Evolutionary conservation across 257 asterid genomes (phyloP), one percentile per base, ranked within the genome.

Genomic region (Eustoma russellianum): DNA sequence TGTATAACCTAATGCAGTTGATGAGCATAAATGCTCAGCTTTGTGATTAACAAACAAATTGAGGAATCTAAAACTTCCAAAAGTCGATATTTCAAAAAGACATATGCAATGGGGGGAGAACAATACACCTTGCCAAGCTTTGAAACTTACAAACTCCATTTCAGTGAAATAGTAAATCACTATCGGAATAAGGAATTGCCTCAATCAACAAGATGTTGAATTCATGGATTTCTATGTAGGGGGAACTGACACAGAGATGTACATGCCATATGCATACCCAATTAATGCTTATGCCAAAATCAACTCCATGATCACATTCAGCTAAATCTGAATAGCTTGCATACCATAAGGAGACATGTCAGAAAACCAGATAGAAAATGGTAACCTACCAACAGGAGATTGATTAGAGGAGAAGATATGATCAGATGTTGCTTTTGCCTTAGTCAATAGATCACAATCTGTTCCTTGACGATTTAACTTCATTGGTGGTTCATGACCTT

Each of bases 351-450:
- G 13, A 67, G 57, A 56, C 55, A 30, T 18, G 35, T 53, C 46
- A 13, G 53, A 35, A 47, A 56, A 61, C 56, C 58, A 44, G 54
- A 46, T 58, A 71, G 53, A 70, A 57, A 41, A 56, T 24, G 3
- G 30, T 60, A 49, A 44, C 68, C 47, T 78, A 82, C 94, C 85
- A 30, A 65, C 66, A 28, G 70, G 64, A 66, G 62, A 47, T 41
- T 58, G 59, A 48, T 62, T 61, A 48, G 40, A 64, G 38, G 48
- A 57, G 14, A 53, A 66, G 24, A 56, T 63, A 66, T 52, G 70
- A 17, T 45, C 57, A 57, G 64, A 48, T 35, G 50, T 56, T 53
- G 24, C 46, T 57, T 56, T 65, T 62, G 48, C 57, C 65, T 74
- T 62, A 55, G 59, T 76, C 48, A 58, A 61, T 51, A 41, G 34